These are phyloP conservation scores for Plantago major DNA, from an alignment of 257 asterid species.

Conservation along the genomic window DNA sequence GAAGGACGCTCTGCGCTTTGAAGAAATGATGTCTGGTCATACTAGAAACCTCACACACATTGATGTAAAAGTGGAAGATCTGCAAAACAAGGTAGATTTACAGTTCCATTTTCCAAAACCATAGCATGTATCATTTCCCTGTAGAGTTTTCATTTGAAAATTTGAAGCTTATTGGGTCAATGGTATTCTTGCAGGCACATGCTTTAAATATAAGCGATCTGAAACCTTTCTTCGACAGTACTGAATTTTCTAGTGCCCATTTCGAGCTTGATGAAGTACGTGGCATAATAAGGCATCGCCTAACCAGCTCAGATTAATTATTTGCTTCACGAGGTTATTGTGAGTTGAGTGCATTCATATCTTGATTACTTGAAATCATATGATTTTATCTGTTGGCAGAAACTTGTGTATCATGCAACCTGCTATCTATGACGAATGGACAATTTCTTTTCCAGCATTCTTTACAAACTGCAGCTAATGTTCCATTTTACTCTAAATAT, in stretches of 20 bases:
- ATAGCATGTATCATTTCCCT: neutral
- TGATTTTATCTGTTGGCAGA: too few species aligned
- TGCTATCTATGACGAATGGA: too few species aligned
- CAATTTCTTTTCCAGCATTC: too few species aligned
- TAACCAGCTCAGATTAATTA: slow-evolving; percentile 27
- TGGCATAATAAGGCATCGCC: slow-evolving; percentile 63
- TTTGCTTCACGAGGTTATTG: too few species aligned
- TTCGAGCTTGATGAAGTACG: slow-evolving; percentile 60
- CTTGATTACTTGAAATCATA: too few species aligned
- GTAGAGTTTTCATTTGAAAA: neutral
- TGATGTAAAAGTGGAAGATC: slow-evolving; percentile 77
- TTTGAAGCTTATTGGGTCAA: slow-evolving; percentile 4
- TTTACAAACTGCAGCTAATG: too few species aligned
- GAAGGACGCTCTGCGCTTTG: slow-evolving; percentile 63
- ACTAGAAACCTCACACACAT: slow-evolving; percentile 43
- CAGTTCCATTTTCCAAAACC: neutral
- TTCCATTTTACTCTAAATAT: too few species aligned
- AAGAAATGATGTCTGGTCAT: slow-evolving; percentile 57
- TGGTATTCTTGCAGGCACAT: slow-evolving; percentile 51
- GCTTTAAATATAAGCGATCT: slow-evolving; percentile 80
- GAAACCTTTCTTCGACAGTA: slow-evolving; percentile 65
- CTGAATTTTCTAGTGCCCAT: slow-evolving; percentile 57
- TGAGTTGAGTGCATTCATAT: too few species aligned
- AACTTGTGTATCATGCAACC: too few species aligned
- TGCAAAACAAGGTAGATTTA: slow-evolving; percentile 68